Evolutionary conservation across 2,329 filamentous ascomycete species (phyloP).

Genomic region (Penicillium sp.): DNA sequence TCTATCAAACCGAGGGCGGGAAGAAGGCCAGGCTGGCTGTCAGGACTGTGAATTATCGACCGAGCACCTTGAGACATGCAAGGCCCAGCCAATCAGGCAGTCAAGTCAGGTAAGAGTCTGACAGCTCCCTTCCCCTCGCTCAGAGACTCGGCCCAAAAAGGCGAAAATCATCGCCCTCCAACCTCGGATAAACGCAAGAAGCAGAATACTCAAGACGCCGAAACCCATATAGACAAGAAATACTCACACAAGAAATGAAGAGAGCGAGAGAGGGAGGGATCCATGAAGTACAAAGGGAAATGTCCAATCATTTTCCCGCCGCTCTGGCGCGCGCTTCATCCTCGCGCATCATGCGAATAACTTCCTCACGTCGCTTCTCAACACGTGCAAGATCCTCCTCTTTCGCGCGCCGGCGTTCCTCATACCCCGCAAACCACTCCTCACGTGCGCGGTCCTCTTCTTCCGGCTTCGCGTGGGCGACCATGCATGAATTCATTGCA

Average conservation of each 20-base stretch:
- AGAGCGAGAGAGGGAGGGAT: not conserved
- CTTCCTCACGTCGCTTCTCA: slow-evolving; percentile 42
- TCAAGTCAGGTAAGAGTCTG: not conserved
- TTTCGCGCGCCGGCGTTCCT: slow-evolving; percentile 67
- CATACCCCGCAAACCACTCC: slow-evolving; percentile 83
- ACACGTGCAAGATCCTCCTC: slow-evolving; percentile 58
- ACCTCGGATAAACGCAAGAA: slow-evolving; percentile 15
- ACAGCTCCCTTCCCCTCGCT: not conserved
- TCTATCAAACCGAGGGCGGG: not conserved
- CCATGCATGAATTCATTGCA: slow-evolving; percentile 93
- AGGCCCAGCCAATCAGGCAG: not conserved
- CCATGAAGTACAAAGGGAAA: not conserved
- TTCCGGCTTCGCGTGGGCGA: slow-evolving; percentile 75
- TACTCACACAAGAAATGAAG: slow-evolving; percentile 14
- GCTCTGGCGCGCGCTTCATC: slow-evolving; percentile 33
- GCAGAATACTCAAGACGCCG: slow-evolving; percentile 17
- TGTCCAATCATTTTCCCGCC: slow-evolving; percentile 19
- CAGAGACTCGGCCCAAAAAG: not conserved
- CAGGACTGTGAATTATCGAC: too few species aligned
- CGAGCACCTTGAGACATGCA: not conserved
- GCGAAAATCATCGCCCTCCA: slow-evolving; percentile 1
- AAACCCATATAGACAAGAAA: slow-evolving; percentile 24
- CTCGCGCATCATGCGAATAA: slow-evolving; percentile 44
- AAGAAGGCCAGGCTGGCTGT: not conserved
- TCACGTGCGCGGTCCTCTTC: slow-evolving; percentile 86